Evolutionary conservation across 768 basidiomycete genomes (phyloP).

Genomic region (Agrocybe chaxingu): DNA sequence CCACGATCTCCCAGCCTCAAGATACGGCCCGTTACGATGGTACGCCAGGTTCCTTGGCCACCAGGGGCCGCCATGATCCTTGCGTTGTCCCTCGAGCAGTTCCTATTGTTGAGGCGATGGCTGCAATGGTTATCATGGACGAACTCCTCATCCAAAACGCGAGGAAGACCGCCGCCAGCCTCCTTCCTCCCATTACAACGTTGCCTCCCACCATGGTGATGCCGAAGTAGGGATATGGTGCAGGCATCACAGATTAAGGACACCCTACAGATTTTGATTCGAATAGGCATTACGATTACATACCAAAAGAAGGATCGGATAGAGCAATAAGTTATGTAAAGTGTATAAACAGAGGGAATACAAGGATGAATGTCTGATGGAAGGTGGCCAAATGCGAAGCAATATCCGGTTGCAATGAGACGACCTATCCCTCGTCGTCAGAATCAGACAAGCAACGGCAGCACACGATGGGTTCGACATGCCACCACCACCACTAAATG

Average conservation of each 20-base stretch:
- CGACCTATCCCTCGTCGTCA: conserved; percentile 35
- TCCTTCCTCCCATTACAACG: conserved; percentile 85
- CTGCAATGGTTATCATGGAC: conserved; percentile 93
- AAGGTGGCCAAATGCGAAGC: neutral
- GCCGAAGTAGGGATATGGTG: conserved; percentile 32
- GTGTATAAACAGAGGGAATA: too few species aligned
- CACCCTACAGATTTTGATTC: too few species aligned
- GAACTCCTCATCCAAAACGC: conserved; percentile 87
- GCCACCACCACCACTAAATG: conserved; percentile 84
- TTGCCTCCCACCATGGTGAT: conserved; percentile 91
- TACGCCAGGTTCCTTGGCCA: conserved; percentile 80
- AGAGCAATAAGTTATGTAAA: too few species aligned
- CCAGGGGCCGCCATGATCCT: conserved; percentile 93
- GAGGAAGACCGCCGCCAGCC: conserved; percentile 64
- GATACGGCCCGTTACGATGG: conserved; percentile 92
- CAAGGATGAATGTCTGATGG: too few species aligned
- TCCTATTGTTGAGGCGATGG: conserved; percentile 98
- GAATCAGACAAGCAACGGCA: conserved; percentile 61
- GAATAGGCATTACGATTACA: too few species aligned
- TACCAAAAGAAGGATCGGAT: too few species aligned
- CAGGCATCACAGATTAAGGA: too few species aligned
- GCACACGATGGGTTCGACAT: conserved; percentile 58
- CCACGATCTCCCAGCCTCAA: conserved; percentile 93
- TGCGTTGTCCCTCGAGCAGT: conserved; percentile 97
- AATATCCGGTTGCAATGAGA: neutral